A percentile compares a stretch with the other conserved stretches of the same genome.
Conservation (phyloP, 352 stramenopile genomes). For the Globisporangium apiculatum region DNA sequence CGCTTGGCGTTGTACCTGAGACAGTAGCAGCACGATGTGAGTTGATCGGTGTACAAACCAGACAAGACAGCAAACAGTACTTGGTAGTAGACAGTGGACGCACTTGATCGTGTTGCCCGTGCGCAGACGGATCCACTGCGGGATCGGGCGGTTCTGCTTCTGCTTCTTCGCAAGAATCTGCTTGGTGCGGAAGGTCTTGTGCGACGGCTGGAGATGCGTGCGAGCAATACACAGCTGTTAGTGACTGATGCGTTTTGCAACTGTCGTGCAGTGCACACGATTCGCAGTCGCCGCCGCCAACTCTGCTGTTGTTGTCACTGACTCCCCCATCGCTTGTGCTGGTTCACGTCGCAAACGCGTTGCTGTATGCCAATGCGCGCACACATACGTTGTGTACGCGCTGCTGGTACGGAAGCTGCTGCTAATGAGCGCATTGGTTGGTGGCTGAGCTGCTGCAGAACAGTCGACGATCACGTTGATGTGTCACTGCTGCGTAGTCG, state of each 20-base stretch:
- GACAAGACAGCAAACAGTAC: not conserved
- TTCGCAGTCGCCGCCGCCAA: not conserved
- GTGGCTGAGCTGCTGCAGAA: too few relatives aligned
- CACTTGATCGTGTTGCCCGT: conserved; percentile 99
- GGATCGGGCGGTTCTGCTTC: conserved; percentile 99
- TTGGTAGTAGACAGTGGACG: not conserved
- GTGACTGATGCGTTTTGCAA: not conserved
- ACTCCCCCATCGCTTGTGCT: not conserved
- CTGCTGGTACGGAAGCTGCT: too few relatives aligned
- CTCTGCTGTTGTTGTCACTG: too few relatives aligned
- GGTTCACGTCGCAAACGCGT: too few relatives aligned
- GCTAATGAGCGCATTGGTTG: too few relatives aligned
- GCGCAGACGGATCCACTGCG: conserved; percentile 99
- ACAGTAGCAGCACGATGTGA: not conserved
- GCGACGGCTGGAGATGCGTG: conserved; percentile 85
- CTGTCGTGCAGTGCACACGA: not conserved
- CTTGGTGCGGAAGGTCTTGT: conserved; percentile 99
- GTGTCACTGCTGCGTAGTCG: too few relatives aligned
- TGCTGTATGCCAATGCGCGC: too few relatives aligned
- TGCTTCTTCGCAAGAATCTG: conserved; percentile 99
- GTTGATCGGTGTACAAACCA: not conserved
- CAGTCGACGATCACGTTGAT: too few relatives aligned
- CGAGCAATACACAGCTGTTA: not conserved
- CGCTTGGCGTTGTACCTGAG: conserved; percentile 99
- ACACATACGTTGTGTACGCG: too few relatives aligned